Percentiles rank a stretch among this genome's conserved stretches.
These are phyloP conservation scores for Triticum aestivum DNA, from an alignment of 176 grass and related monocot species.

Conservation along the genomic window DNA sequence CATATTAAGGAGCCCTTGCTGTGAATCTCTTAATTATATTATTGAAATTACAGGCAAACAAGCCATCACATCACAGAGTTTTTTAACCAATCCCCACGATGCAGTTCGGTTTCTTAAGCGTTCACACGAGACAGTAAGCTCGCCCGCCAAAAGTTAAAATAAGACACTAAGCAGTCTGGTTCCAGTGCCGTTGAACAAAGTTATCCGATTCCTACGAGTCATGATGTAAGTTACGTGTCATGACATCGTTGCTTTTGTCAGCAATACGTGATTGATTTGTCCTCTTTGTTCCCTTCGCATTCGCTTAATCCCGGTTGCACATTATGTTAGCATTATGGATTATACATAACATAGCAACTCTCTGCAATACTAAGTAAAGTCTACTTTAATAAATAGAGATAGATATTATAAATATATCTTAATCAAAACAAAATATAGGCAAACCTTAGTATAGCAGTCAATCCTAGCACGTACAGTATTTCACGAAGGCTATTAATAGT, in stretches of 20 bases:
- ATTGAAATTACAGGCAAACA: too few species aligned
- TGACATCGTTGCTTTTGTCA: background rate
- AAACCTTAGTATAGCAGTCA: too few species aligned
- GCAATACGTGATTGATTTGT: background rate
- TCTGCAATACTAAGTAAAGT: background rate
- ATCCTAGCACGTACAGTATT: too few species aligned
- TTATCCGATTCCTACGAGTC: background rate
- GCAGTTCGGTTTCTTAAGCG: too few species aligned
- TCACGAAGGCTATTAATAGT: too few species aligned
- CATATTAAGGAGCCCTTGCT: too few species aligned
- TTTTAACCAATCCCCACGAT: too few species aligned
- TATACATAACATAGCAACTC: background rate
- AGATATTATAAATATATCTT: too few species aligned
- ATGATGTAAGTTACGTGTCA: too few species aligned
- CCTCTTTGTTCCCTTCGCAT: background rate
- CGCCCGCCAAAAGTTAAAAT: background rate
- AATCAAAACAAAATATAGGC: too few species aligned
- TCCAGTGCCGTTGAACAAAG: background rate
- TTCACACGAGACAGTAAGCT: background rate
- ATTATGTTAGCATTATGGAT: background rate
- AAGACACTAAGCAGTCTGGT: background rate
- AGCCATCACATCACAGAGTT: too few species aligned
- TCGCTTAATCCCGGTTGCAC: background rate
- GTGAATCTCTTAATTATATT: too few species aligned
- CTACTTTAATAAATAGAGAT: background rate